A percentile compares a stretch with the other conserved stretches of the same genome.
Conservation (phyloP, 2,329 filamentous ascomycete species). For the Aspergillus jensenii region DNA sequence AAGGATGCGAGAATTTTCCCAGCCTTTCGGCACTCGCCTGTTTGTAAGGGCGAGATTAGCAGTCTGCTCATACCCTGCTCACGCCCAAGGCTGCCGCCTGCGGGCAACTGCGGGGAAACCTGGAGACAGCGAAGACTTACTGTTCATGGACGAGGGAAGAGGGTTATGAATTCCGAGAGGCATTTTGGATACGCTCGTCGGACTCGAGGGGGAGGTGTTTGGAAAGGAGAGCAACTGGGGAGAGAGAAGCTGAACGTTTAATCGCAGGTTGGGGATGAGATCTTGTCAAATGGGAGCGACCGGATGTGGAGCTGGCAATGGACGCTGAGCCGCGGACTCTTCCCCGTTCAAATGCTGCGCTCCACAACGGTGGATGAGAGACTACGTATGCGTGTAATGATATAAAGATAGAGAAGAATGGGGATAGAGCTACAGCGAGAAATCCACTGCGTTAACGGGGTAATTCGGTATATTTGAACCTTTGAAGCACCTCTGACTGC, state of each 20-base stretch:
- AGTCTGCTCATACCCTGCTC: conserved; percentile 15
- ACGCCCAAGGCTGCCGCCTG: conserved; percentile 10
- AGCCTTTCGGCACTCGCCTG: conserved; percentile 97
- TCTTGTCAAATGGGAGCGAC: conserved; percentile 22
- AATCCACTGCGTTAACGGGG: neutral
- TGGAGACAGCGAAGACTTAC: conserved; percentile 34
- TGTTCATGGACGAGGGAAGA: conserved; percentile 49
- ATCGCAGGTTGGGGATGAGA: conserved; percentile 14
- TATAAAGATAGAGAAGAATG: neutral
- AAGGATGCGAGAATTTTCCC: conserved; percentile 94
- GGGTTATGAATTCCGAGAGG: conserved; percentile 49
- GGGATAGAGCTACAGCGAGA: neutral
- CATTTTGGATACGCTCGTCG: conserved; percentile 33
- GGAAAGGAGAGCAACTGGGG: neutral
- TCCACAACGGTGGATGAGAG: conserved; percentile 3
- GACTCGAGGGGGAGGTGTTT: conserved; percentile 3
- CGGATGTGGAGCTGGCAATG: conserved; percentile 27
- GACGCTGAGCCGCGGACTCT: conserved; percentile 13
- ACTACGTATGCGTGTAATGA: neutral
- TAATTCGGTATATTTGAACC: neutral
- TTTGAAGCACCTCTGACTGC: neutral
- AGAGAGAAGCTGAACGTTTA: conserved; percentile 14
- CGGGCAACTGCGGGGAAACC: conserved; percentile 33
- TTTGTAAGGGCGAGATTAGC: conserved; percentile 29
- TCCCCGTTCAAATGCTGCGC: neutral